phyloP scores from a whole-genome alignment of 345 rosid genomes.

The Streptanthus diversifolius region DNA sequence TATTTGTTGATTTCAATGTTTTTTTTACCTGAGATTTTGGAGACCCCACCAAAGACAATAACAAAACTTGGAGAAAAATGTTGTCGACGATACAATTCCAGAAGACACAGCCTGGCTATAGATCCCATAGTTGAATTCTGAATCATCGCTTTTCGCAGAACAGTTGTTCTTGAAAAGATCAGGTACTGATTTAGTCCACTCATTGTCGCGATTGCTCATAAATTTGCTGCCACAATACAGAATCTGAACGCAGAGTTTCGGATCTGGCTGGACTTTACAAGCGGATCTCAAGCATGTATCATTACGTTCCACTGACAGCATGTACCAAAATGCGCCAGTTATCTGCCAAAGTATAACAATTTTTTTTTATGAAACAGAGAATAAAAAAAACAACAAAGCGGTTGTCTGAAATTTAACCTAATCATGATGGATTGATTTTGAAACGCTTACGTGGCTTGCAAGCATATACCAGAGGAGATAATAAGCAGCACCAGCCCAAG shows the following conservation, averaged over 20 bases:
- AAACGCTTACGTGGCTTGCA: slow-evolving; percentile 75
- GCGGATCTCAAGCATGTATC: slow-evolving; percentile 67
- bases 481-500: slow-evolving; percentile 81
- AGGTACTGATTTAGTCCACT: slow-evolving; percentile 50
- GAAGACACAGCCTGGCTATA: slow-evolving; percentile 64
- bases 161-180: slow-evolving; percentile 46
- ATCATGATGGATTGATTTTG: not conserved
- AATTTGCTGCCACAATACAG: slow-evolving; percentile 66
- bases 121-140: slow-evolving; percentile 63
- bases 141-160: slow-evolving; percentile 25
- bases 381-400: not conserved
- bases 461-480: slow-evolving; percentile 88
- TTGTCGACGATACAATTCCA: slow-evolving; percentile 47
- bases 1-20: not conserved
- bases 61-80: slow-evolving; percentile 57
- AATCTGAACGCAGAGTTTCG: slow-evolving; percentile 42
- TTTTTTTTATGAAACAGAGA: not conserved
- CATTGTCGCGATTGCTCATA: slow-evolving; percentile 38
- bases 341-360: slow-evolving; percentile 43
- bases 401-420: not conserved
- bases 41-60: slow-evolving; percentile 96
- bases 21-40: slow-evolving; percentile 74
- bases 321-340: slow-evolving; percentile 80
- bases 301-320: slow-evolving; percentile 73
- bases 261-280: slow-evolving; percentile 39